phyloP scores from a whole-genome alignment of 768 basidiomycete species.

The Termitomyces sp. region DNA sequence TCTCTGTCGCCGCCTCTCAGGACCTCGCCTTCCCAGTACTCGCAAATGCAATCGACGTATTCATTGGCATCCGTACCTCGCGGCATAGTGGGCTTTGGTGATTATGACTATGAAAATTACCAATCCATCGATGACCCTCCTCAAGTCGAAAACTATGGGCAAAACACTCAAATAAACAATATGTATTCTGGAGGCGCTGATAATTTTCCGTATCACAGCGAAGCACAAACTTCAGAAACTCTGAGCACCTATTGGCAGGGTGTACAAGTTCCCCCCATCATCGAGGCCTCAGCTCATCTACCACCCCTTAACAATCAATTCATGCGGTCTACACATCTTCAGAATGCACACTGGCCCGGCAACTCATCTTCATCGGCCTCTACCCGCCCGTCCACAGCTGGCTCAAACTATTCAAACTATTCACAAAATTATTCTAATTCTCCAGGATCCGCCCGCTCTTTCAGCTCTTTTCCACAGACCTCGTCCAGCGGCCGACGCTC shows the following conservation, averaged over 20 bases:
- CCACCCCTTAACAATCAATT: conserved; percentile 2
- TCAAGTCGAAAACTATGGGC: neutral
- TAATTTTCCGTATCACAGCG: conserved; percentile 3
- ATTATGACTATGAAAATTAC: neutral
- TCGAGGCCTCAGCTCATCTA: neutral
- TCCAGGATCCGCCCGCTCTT: conserved; percentile 3
- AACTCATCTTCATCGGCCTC: neutral
- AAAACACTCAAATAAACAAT: neutral
- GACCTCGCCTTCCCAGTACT: neutral
- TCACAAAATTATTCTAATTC: conserved; percentile 1
- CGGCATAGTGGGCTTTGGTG: conserved; percentile 4
- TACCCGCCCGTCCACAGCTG: neutral
- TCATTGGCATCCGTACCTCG: conserved; percentile 10
- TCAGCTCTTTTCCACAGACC: conserved; percentile 2
- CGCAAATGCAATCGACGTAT: conserved; percentile 5
- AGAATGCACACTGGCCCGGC: conserved; percentile 3
- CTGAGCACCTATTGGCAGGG: conserved; percentile 2
- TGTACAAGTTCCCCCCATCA: neutral
- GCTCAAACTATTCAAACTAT: conserved; percentile 10
- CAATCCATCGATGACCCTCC: neutral
- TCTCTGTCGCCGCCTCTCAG: neutral
- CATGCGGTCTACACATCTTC: conserved; percentile 1
- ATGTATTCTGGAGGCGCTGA: neutral
- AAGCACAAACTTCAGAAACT: neutral
- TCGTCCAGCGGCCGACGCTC: conserved; percentile 5